A percentile compares a stretch with the other conserved stretches of the same genome.
These are phyloP conservation scores for Diaporthe caulivora DNA, from an alignment of 2,329 filamentous ascomycete species.

Conservation along the genomic window DNA sequence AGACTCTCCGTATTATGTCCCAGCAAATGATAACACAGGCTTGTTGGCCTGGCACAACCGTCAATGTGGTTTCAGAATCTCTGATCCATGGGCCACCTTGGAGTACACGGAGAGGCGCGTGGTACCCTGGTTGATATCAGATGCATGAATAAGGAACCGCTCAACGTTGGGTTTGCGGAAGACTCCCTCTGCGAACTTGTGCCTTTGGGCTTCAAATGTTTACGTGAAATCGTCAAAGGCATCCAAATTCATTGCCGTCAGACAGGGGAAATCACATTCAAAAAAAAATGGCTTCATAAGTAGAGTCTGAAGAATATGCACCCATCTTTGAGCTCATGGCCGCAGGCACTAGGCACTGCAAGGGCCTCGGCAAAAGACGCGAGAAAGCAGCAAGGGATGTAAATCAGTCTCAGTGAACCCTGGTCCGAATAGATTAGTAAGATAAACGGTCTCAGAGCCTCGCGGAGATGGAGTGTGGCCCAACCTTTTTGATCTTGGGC, in stretches of 20 bases:
- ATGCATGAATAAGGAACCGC: no score
- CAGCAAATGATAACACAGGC: neutral
- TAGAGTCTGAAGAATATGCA: neutral
- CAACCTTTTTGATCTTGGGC: neutral
- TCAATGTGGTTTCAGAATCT: neutral
- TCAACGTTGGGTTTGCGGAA: neutral
- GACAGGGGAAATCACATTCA: no score
- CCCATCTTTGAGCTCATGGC: neutral
- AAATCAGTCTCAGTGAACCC: neutral
- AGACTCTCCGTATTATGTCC: neutral
- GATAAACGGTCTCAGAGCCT: neutral
- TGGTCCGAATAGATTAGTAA: neutral
- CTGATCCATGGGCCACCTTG: no score
- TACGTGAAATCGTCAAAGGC: neutral
- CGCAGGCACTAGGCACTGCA: no score
- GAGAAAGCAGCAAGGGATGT: neutral
- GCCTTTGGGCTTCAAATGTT: neutral
- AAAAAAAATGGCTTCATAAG: no score
- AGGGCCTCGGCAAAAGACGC: neutral
- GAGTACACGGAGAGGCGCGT: neutral
- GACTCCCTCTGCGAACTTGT: neutral
- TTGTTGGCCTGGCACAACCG: neutral
- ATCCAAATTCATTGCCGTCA: neutral
- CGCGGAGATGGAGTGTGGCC: neutral
- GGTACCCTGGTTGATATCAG: neutral